phyloP scores from a whole-genome alignment of 257 asterid species.

The Penstemon eatonii region DNA sequence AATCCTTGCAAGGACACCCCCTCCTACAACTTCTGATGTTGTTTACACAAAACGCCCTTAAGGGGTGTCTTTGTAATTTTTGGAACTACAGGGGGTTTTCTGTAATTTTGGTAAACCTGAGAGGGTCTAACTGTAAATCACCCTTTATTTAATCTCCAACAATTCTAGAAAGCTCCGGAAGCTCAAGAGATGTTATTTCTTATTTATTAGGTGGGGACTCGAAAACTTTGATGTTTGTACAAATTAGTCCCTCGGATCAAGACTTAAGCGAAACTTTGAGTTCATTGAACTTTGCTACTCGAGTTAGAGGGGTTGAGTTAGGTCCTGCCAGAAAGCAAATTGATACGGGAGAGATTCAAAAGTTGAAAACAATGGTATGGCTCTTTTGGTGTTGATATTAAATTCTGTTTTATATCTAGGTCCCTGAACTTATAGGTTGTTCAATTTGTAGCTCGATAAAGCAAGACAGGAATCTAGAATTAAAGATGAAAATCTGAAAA shows the following conservation, averaged over 20 bases:
- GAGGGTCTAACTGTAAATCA: no score
- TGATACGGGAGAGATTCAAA: constrained; percentile 79
- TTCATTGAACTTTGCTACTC: constrained; percentile 86
- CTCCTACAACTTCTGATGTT: no score
- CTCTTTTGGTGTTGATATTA: constrained; percentile 12
- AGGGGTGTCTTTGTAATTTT: no score
- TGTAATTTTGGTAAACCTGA: no score
- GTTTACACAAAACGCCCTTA: no score
- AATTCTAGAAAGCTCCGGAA: background rate
- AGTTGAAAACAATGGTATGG: constrained; percentile 71
- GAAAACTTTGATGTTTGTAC: constrained; percentile 94
- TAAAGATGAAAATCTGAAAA: constrained; percentile 76
- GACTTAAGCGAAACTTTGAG: constrained; percentile 85
- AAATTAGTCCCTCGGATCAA: constrained; percentile 95
- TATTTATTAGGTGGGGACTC: constrained; percentile 80
- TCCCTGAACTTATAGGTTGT: background rate
- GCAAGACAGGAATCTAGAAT: constrained; percentile 68
- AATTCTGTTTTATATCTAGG: background rate
- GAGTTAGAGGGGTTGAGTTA: constrained; percentile 89
- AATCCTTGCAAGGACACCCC: no score
- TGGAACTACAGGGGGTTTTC: no score
- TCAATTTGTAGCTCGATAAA: constrained; percentile 65
- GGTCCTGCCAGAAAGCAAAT: constrained; percentile 83
- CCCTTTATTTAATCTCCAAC: no score
- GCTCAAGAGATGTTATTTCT: constrained; percentile 12